A percentile compares a stretch with the other conserved stretches of the same genome.
Evolutionary conservation across 441 rosid genomes (phyloP).

Genomic region (Euphorbia celastroides): DNA sequence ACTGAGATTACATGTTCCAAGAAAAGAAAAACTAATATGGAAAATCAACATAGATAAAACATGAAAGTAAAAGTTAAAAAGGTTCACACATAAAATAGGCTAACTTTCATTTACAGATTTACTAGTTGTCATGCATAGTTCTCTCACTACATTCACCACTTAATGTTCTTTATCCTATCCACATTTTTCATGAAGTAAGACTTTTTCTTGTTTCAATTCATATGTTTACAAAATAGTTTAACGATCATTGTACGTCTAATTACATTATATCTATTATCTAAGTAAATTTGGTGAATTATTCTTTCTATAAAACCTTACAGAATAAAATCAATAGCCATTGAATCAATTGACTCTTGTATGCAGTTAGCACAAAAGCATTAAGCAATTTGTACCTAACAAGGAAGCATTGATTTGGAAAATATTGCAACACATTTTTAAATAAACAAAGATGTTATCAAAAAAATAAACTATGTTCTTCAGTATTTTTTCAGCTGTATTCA

Average conservation of each 20-base stretch:
- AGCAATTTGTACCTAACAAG: neutral
- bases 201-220: neutral
- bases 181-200: neutral
- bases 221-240: neutral
- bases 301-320: neutral
- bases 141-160: neutral
- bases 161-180: neutral
- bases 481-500: neutral
- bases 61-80: neutral
- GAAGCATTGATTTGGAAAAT: neutral
- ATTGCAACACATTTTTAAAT: neutral
- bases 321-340: too few species aligned
- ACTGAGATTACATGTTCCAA: neutral
- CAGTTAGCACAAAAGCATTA: neutral
- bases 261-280: too few species aligned
- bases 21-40: neutral
- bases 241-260: neutral
- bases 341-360: neutral
- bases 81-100: neutral
- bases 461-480: too few species aligned
- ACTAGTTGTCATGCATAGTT: neutral
- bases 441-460: neutral
- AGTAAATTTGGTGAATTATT: neutral
- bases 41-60: neutral
- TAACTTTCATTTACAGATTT: neutral